phyloP scores from a whole-genome alignment of 306 rosid genomes.

The Dryas drummondii region DNA sequence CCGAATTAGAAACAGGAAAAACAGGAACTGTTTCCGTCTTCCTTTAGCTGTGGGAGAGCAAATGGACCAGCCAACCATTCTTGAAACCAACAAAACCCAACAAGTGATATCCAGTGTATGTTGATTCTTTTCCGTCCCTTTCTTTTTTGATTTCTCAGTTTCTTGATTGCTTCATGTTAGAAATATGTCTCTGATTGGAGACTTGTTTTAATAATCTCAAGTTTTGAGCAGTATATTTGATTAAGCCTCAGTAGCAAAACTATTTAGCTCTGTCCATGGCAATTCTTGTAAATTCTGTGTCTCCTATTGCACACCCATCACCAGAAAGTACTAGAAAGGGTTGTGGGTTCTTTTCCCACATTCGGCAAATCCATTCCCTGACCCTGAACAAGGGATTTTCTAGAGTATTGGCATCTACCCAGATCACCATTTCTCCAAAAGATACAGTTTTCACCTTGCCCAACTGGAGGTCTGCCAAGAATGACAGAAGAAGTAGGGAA shows the following conservation, averaged over 20 bases:
- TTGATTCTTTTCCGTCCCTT: not conserved
- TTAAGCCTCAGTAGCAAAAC: slow-evolving; percentile 18
- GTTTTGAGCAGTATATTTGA: not conserved
- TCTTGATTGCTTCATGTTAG: not conserved
- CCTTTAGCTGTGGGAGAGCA: not conserved
- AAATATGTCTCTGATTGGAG: not conserved
- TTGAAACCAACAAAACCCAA: not conserved
- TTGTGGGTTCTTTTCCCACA: slow-evolving; percentile 42
- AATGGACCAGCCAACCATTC: not conserved
- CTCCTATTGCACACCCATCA: slow-evolving; percentile 42
- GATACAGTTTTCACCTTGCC: slow-evolving; percentile 61
- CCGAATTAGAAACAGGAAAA: not conserved
- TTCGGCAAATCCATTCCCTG: slow-evolving; percentile 45
- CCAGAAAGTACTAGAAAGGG: slow-evolving; percentile 44
- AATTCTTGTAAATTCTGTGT: slow-evolving; percentile 48
- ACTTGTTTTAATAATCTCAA: not conserved
- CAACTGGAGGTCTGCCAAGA: slow-evolving; percentile 65
- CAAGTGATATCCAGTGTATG: slow-evolving; percentile 17
- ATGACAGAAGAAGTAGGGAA: slow-evolving; percentile 51
- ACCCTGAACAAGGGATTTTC: slow-evolving; percentile 59
- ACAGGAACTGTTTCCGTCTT: not conserved
- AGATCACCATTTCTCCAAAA: slow-evolving; percentile 55
- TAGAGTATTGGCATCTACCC: slow-evolving; percentile 65
- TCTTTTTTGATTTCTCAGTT: not conserved
- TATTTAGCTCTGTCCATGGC: slow-evolving; percentile 42